These are phyloP conservation scores for Brassica rapa DNA, from an alignment of 345 rosid genomes.

Conservation along the genomic window DNA sequence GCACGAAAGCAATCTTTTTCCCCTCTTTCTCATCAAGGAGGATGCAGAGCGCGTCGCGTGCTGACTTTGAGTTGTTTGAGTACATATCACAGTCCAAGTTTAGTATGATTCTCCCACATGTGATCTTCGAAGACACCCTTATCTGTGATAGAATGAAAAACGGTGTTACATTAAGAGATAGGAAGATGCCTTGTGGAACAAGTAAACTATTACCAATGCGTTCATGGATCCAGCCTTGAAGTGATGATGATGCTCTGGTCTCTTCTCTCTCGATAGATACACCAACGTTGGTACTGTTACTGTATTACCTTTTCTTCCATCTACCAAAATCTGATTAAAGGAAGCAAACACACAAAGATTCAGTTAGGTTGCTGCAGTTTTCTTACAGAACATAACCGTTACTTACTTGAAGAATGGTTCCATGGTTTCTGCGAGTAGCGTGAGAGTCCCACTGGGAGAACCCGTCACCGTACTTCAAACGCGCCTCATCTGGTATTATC, in stretches of 20 bases:
- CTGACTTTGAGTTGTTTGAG: conserved; percentile 58
- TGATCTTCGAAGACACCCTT: conserved; percentile 66
- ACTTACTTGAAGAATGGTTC: not conserved
- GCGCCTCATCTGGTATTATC: not conserved
- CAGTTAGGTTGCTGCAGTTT: not conserved
- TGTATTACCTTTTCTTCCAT: not conserved
- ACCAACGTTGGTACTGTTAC: not conserved
- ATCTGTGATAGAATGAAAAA: conserved; percentile 43
- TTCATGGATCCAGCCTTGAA: not conserved
- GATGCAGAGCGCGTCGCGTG: conserved; percentile 76
- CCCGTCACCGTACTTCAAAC: not conserved
- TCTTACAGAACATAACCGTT: not conserved
- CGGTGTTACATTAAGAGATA: not conserved
- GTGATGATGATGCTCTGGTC: not conserved
- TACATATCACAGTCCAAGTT: conserved; percentile 89
- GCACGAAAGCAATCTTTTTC: conserved; percentile 66
- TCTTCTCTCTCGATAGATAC: not conserved
- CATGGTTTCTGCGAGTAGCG: not conserved
- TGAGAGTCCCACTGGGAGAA: not conserved
- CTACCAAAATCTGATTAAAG: not conserved
- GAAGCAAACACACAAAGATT: not conserved
- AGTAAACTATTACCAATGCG: not conserved
- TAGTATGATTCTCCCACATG: conserved; percentile 58
- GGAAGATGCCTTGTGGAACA: not conserved
- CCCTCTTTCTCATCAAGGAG: conserved; percentile 74